Evolutionary conservation across 768 basidiomycete genomes (phyloP).

Genomic region (Lactifluus hygrophoroides): DNA sequence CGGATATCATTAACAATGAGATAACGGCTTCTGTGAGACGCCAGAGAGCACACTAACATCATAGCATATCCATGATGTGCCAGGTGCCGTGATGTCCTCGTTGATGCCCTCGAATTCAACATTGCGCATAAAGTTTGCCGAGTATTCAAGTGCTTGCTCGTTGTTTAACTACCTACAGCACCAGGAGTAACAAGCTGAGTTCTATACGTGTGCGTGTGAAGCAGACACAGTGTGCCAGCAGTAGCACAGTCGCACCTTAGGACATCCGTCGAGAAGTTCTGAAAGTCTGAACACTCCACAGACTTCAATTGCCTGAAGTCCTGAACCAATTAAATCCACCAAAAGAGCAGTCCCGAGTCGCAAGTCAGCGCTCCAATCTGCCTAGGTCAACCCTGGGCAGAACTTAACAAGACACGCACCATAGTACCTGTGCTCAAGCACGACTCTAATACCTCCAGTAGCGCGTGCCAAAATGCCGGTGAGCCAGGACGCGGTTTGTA

Average conservation of each 20-base stretch:
- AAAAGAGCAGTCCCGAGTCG: no score
- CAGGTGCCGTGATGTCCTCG: slow-evolving; percentile 62
- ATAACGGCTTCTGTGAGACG: background rate
- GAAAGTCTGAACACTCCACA: slow-evolving; percentile 64
- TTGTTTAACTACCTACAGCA: slow-evolving; percentile 74
- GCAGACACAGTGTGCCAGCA: no score
- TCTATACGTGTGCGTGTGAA: background rate
- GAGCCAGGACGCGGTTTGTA: slow-evolving; percentile 63
- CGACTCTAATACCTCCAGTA: slow-evolving; percentile 80
- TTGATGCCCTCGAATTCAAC: slow-evolving; percentile 66
- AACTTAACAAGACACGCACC: slow-evolving; percentile 43
- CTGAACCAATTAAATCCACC: no score
- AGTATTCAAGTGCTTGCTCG: slow-evolving; percentile 82
- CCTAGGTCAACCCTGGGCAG: slow-evolving; percentile 42
- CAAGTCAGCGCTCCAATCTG: no score
- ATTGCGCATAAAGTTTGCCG: slow-evolving; percentile 81
- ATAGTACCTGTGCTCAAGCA: slow-evolving; percentile 92
- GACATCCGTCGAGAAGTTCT: slow-evolving; percentile 73
- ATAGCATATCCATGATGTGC: slow-evolving; percentile 87
- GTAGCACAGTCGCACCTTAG: slow-evolving; percentile 42
- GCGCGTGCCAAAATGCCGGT: slow-evolving; percentile 77
- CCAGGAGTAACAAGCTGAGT: background rate
- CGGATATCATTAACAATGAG: background rate
- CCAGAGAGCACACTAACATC: slow-evolving; percentile 45
- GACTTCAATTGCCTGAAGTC: slow-evolving; percentile 40